Percentiles rank a stretch among this genome's conserved stretches.
Evolutionary conservation across 1,284 basidiomycete species (phyloP).

Genomic region (Leccinum subfulvum): DNA sequence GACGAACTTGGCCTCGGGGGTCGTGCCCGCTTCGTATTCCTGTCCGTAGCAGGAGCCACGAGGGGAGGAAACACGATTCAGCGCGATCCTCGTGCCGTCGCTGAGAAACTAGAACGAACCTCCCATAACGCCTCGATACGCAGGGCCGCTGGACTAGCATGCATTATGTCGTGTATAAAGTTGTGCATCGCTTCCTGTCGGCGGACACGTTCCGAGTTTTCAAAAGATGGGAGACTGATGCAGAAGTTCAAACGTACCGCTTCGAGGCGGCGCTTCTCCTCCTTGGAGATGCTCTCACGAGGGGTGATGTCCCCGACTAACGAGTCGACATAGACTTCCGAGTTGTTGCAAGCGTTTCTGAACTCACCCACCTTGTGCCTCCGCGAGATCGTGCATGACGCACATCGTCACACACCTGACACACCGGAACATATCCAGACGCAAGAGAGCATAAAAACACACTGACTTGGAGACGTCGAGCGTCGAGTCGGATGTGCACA

Average conservation of each 20-base stretch:
- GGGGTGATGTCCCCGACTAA: slow-evolving; percentile 95
- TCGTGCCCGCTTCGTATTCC: slow-evolving; percentile 89
- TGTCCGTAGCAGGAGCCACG: slow-evolving; percentile 30
- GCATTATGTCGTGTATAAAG: slow-evolving; percentile 88
- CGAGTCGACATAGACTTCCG: not conserved
- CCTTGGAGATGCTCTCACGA: slow-evolving; percentile 79
- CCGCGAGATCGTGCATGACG: slow-evolving; percentile 93
- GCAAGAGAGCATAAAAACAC: not conserved
- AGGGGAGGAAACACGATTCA: not conserved
- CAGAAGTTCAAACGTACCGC: slow-evolving; percentile 38
- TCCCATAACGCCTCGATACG: slow-evolving; percentile 81
- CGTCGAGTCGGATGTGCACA: slow-evolving; percentile 71
- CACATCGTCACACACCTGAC: slow-evolving; percentile 85
- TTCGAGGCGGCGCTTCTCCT: slow-evolving; percentile 80
- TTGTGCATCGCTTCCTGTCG: slow-evolving; percentile 85
- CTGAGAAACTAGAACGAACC: slow-evolving; percentile 40
- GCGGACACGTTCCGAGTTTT: no score
- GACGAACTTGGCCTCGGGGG: slow-evolving; percentile 85
- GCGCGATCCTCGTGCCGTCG: not conserved
- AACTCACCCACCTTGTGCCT: slow-evolving; percentile 70
- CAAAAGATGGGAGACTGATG: not conserved
- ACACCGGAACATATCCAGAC: no score
- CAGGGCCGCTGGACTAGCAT: slow-evolving; percentile 74
- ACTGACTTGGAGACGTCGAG: slow-evolving; percentile 78
- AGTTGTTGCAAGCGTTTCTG: not conserved